Percentiles rank a stretch among this genome's conserved stretches.
These are phyloP conservation scores for Dipteronia dyeriana DNA, from an alignment of 345 rosid genomes.

Conservation along the genomic window DNA sequence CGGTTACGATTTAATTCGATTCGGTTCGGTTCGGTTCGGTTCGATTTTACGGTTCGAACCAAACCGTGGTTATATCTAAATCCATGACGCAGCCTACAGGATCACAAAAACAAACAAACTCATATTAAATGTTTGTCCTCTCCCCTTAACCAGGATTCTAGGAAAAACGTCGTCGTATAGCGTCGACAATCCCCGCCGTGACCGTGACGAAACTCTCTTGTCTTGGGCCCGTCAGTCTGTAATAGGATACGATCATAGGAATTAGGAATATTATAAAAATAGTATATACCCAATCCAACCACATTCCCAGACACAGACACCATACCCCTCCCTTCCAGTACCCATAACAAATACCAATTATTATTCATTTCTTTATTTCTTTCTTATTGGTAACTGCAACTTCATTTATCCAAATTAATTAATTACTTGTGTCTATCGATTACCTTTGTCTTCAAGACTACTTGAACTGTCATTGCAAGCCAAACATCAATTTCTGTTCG, in stretches of 20 bases:
- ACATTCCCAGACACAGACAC: too few species aligned
- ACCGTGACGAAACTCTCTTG: background rate
- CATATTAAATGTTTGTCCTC: conserved; percentile 5
- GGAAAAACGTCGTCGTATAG: conserved; percentile 5
- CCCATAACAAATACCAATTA: background rate
- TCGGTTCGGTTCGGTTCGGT: too few species aligned
- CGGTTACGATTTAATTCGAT: too few species aligned
- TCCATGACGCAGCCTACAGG: background rate
- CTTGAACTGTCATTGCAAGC: conserved; percentile 10
- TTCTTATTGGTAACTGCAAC: background rate
- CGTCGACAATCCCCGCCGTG: background rate
- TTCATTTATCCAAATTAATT: background rate
- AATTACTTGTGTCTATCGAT: background rate
- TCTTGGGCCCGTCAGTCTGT: background rate
- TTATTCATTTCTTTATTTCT: background rate
- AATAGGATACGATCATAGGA: background rate
- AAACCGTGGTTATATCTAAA: too few species aligned
- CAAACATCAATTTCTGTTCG: conserved; percentile 2
- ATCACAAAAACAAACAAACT: conserved; percentile 10
- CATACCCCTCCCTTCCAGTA: too few species aligned
- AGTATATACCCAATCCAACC: too few species aligned
- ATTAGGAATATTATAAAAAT: background rate
- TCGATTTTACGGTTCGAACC: too few species aligned
- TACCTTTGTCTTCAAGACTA: conserved; percentile 4
- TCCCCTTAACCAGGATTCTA: background rate